These are phyloP conservation scores for Globisporangium apiculatum DNA, from an alignment of 352 stramenopile genomes.

Conservation along the genomic window DNA sequence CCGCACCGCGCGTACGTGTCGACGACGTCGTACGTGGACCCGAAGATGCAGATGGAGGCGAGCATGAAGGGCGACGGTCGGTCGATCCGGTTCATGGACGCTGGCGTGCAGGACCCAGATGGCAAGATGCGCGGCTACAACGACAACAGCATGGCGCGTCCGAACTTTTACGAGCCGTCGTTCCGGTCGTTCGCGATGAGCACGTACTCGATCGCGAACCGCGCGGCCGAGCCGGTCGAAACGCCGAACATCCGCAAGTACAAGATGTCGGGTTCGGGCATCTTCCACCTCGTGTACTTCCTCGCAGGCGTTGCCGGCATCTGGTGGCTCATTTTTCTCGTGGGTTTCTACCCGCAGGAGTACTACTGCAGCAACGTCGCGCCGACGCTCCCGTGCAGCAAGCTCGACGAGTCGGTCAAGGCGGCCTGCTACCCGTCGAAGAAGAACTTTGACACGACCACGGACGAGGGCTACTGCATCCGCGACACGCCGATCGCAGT, in stretches of 20 bases:
- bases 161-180: slow-evolving; percentile 85
- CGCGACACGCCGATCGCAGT: slow-evolving; percentile 43
- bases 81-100: slow-evolving; percentile 87
- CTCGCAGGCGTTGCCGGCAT: slow-evolving; percentile 52
- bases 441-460: slow-evolving; percentile 58
- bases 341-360: slow-evolving; percentile 79
- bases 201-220: slow-evolving; percentile 87
- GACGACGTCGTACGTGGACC: slow-evolving; percentile 85
- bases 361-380: slow-evolving; percentile 66
- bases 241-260: slow-evolving; percentile 90
- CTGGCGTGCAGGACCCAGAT: slow-evolving; percentile 72
- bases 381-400: slow-evolving; percentile 60
- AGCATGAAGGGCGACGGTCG: slow-evolving; percentile 70
- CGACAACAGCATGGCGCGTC: slow-evolving; percentile 52
- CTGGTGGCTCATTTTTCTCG: slow-evolving; percentile 75
- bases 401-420: slow-evolving; percentile 43
- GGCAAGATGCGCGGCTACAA: slow-evolving; percentile 83
- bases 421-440: slow-evolving; percentile 53
- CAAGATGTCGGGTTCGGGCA: slow-evolving; percentile 80
- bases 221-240: slow-evolving; percentile 76
- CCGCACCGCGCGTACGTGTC: slow-evolving; percentile 80
- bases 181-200: slow-evolving; percentile 88
- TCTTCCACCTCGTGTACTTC: slow-evolving; percentile 88
- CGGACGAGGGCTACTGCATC: slow-evolving; percentile 78
- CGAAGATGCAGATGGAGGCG: slow-evolving; percentile 67